Conservation (phyloP, 2,329 filamentous ascomycete genomes). For the Beauveria brongniartii region DNA sequence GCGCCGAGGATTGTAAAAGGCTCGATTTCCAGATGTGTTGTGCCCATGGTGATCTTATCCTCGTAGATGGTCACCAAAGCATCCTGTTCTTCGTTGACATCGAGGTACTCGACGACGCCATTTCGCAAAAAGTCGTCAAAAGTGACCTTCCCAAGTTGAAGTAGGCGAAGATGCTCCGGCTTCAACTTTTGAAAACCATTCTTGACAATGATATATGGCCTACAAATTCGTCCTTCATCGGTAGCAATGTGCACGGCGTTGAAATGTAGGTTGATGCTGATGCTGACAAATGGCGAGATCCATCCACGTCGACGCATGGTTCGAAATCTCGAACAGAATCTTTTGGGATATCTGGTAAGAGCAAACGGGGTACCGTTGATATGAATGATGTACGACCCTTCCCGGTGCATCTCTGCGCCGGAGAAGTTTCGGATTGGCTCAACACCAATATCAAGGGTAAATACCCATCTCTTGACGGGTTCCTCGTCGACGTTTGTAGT, state of each 20-base stretch:
- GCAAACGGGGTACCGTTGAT: slow-evolving; percentile 94
- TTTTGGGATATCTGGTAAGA: slow-evolving; percentile 75
- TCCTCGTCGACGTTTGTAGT: slow-evolving; percentile 93
- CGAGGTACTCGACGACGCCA: slow-evolving; percentile 90
- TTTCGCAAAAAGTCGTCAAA: slow-evolving; percentile 92
- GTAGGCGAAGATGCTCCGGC: slow-evolving; percentile 65
- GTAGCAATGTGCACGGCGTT: slow-evolving; percentile 90
- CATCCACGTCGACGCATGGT: slow-evolving; percentile 81
- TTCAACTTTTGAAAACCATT: slow-evolving; percentile 76
- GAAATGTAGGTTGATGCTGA: slow-evolving; percentile 91
- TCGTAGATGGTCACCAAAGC: slow-evolving; percentile 88
- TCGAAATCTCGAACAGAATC: slow-evolving; percentile 78
- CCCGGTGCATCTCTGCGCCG: slow-evolving; percentile 78
- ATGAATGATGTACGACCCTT: slow-evolving; percentile 82
- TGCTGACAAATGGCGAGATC: slow-evolving; percentile 93
- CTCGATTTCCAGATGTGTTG: slow-evolving; percentile 94
- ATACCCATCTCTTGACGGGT: slow-evolving; percentile 79
- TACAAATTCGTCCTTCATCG: slow-evolving; percentile 92
- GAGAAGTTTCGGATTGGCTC: slow-evolving; percentile 61
- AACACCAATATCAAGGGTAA: slow-evolving; percentile 77
- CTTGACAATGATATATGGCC: slow-evolving; percentile 92
- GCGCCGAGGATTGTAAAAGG: slow-evolving; percentile 95
- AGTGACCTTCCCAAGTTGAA: slow-evolving; percentile 74
- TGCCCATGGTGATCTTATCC: slow-evolving; percentile 69
- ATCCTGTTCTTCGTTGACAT: slow-evolving; percentile 98